A percentile compares a stretch with the other conserved stretches of the same genome.
These are phyloP conservation scores for Dentiscutata heterogama DNA, from an alignment of 371 early-diverging fungal genomes.

Conservation along the genomic window DNA sequence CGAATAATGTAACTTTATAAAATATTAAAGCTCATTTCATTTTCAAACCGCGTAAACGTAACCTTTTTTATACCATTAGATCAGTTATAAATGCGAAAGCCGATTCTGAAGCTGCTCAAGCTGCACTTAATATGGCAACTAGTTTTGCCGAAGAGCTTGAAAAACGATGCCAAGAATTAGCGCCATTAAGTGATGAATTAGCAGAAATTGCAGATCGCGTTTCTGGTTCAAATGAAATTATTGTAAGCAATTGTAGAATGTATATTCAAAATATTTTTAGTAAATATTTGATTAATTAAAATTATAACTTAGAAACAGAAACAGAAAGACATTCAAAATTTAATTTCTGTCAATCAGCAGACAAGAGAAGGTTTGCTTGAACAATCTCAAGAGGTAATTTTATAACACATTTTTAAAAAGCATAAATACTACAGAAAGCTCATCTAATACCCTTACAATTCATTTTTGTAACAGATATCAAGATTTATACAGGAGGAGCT, in stretches of 20 bases:
- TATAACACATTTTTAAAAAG: not conserved
- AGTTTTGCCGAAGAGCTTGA: not conserved
- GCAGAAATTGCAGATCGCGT: not conserved
- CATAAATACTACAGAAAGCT: too few species aligned
- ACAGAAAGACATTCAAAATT: not conserved
- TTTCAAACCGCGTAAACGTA: not conserved
- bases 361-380: conserved; percentile 4
- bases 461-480: too few species aligned
- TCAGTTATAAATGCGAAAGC: conserved; percentile 33
- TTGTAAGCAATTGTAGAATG: conserved; percentile 1
- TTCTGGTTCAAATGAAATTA: not conserved
- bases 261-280: too few species aligned
- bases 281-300: too few species aligned
- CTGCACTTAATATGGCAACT: not conserved
- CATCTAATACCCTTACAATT: too few species aligned
- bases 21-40: not conserved
- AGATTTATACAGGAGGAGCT: too few species aligned
- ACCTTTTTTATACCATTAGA: not conserved
- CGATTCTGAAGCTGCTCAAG: conserved; percentile 26
- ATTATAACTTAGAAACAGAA: conserved; percentile 19
- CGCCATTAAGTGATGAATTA: not conserved
- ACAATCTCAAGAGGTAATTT: conserved; percentile 32
- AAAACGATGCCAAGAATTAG: conserved; percentile 5
- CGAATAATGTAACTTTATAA: conserved; percentile 22
- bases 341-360: conserved; percentile 3